Base-by-base conservation (phyloP, 768 basidiomycete genomes). In the Tephrocybe rancida region DNA sequence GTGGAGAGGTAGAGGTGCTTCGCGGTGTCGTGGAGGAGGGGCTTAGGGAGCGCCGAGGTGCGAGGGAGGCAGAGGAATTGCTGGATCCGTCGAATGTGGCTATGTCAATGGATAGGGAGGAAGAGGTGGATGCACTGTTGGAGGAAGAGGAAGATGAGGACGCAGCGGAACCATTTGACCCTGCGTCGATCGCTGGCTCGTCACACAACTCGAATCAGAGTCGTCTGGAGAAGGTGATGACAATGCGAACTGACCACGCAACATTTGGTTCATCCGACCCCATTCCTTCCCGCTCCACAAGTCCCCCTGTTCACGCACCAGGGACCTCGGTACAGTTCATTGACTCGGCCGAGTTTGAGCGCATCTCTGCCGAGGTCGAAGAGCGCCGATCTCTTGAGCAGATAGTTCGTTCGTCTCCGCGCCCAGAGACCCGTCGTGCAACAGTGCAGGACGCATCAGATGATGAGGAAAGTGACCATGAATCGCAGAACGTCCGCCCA, bases 11-110 rank as follows among this genome's bases (percentile, higher is more conserved):
- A 2, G 88, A 90, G 55, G 87, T 92, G 2, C 75, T 97, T n/a
- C 75, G 89, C 10, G 88, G 85, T 1, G 88, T 95, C 0, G 91
- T 98, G 1, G 90, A 95, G 67, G 88, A 91, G 53, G 92, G 92
- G 3, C 74, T 97, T 48, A 82, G 86, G 55, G 91, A 92, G 57
- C 70, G 93, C 24, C 72, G 87, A 34, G 69, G 76, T 34, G 76
- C 74, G 3, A 71, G 86, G 54, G 85, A 88, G 48, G 64, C 61
- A 0, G 62, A 64, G 4, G 50, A 56, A 5, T 59, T 66, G 41
- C 55, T 61, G 21, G 63, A 66, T n/a, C 57, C 64, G 3, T 75
- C 68, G 11, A 70, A 74, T 42, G 43, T 65, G 25, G 70, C 55
- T 6, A 73, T 73, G 71, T 72, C 72, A 21, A 59, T 62, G 32